Conservation (phyloP, 345 rosid genomes). For the Aquilaria malaccensis region DNA sequence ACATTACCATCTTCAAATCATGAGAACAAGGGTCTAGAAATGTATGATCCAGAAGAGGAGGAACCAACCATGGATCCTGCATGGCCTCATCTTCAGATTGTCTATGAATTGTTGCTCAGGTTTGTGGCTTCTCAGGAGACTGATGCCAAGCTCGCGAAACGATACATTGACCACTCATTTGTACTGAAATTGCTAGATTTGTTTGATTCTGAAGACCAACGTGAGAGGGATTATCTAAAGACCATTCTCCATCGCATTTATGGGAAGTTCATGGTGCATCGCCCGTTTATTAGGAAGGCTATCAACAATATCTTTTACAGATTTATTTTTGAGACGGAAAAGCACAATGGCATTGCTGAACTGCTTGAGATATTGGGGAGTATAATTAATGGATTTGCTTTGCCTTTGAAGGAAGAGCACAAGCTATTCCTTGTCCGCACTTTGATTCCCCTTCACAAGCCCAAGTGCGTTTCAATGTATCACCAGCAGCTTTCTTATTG, state of each 20-base stretch:
- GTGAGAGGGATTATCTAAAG: slow-evolving; percentile 65
- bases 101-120: slow-evolving; percentile 53
- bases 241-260: slow-evolving; percentile 55
- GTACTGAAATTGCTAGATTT: slow-evolving; percentile 52
- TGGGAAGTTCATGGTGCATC: slow-evolving; percentile 69
- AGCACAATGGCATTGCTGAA: slow-evolving; percentile 66
- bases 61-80: slow-evolving; percentile 49
- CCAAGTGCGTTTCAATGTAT: slow-evolving; percentile 55
- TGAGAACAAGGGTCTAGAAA: slow-evolving; percentile 34
- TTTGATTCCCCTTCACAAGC: slow-evolving; percentile 77
- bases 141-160: slow-evolving; percentile 59
- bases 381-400: slow-evolving; percentile 72
- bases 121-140: slow-evolving; percentile 54
- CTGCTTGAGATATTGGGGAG: slow-evolving; percentile 79
- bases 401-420: slow-evolving; percentile 86
- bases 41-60: slow-evolving; percentile 53
- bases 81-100: slow-evolving; percentile 68
- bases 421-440: slow-evolving; percentile 69
- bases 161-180: slow-evolving; percentile 56
- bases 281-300: slow-evolving; percentile 58
- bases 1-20: slow-evolving; percentile 36
- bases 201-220: slow-evolving; percentile 65
- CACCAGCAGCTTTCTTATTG: slow-evolving; percentile 79
- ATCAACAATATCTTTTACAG: slow-evolving; percentile 64
- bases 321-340: slow-evolving; percentile 67